phyloP scores from a whole-genome alignment of 768 basidiomycete genomes.

The Suillus tomentosus region DNA sequence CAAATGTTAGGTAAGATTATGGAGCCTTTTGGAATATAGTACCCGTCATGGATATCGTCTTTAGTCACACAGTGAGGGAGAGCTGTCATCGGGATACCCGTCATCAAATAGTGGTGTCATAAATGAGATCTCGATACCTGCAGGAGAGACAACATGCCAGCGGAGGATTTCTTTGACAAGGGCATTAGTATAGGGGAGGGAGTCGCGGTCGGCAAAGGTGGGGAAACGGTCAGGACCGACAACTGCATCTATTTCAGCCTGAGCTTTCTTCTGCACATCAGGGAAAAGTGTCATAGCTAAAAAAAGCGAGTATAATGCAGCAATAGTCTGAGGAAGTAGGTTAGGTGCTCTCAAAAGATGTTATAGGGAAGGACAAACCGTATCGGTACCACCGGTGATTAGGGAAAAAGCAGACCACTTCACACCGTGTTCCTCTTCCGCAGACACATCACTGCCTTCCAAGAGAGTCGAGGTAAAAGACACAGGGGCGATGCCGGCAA shows the following conservation, averaged over 20 bases:
- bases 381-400: background rate
- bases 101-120: background rate
- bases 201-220: background rate
- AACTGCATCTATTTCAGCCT: background rate
- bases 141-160: background rate
- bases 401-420: background rate
- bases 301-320: background rate
- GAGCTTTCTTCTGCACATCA: background rate
- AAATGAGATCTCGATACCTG: background rate
- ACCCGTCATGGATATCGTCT: background rate
- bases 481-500: background rate
- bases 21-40: conserved; percentile 1
- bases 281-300: background rate
- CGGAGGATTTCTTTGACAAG: background rate
- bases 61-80: background rate
- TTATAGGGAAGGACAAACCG: background rate
- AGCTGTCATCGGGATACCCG: background rate
- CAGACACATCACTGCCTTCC: background rate
- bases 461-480: background rate
- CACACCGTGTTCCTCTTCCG: background rate
- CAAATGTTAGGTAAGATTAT: background rate
- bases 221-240: background rate
- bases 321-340: background rate
- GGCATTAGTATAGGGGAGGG: background rate
- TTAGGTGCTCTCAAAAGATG: background rate